Evolutionary conservation across 202 grass and related monocot species (phyloP).

Genomic region (Dendrocalamus latiflorus): DNA sequence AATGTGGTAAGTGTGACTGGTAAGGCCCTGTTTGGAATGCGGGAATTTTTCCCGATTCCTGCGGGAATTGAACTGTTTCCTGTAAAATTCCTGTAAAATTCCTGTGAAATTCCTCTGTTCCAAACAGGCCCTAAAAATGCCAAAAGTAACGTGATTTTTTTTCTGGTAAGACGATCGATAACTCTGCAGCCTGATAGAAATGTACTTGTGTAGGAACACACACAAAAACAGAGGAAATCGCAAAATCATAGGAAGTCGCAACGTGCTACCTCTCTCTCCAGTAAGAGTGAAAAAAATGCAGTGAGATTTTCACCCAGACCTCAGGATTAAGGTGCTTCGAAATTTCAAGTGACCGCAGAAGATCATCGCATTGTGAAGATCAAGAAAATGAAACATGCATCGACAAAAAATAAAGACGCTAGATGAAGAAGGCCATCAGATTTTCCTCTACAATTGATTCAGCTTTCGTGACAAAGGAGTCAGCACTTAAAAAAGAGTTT

Average conservation of each 20-base stretch:
- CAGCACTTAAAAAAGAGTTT: slow-evolving; percentile 23
- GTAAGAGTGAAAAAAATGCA: not conserved
- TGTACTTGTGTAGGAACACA: not conserved
- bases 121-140: too few species aligned
- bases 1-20: not conserved
- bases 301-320: too few species aligned
- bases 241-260: not conserved
- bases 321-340: not conserved
- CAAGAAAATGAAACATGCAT: not conserved
- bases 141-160: not conserved
- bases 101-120: too few species aligned
- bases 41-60: too few species aligned
- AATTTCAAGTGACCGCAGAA: not conserved
- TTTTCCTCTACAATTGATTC: slow-evolving; percentile 44
- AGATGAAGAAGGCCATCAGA: not conserved
- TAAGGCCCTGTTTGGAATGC: too few species aligned
- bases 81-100: too few species aligned
- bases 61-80: too few species aligned
- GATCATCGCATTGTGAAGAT: not conserved
- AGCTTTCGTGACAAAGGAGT: slow-evolving; percentile 30
- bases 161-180: not conserved
- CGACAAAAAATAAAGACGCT: not conserved
- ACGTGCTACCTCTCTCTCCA: too few species aligned
- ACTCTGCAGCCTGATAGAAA: not conserved
- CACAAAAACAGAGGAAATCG: not conserved